Conservation (phyloP, 495 filamentous ascomycete genomes). For the Penicillium goetzii region DNA sequence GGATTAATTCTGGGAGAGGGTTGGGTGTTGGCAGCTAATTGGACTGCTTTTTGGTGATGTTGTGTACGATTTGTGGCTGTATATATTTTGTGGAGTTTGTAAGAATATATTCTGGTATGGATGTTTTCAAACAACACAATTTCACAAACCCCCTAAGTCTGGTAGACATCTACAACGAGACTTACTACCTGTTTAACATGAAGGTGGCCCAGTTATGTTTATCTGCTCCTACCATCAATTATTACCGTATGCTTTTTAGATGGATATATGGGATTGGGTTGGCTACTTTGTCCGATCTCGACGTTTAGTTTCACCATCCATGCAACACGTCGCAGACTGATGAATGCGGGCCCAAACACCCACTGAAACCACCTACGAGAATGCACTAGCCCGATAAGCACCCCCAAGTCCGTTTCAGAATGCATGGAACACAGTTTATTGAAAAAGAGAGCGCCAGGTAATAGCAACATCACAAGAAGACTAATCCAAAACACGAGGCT, state of each 20-base stretch:
- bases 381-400: not conserved
- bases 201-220: too few species aligned
- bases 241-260: too few species aligned
- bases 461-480: not conserved
- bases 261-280: slow-evolving; percentile 30
- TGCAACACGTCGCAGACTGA: slow-evolving; percentile 10
- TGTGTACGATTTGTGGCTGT: not conserved
- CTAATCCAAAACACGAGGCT: not conserved
- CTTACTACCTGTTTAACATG: too few species aligned
- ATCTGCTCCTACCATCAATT: too few species aligned
- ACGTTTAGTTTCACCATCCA: not conserved
- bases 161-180: too few species aligned
- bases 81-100: not conserved
- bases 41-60: not conserved
- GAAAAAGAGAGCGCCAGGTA: not conserved
- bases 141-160: not conserved
- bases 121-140: not conserved
- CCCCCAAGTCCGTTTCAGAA: slow-evolving; percentile 7
- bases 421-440: not conserved
- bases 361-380: slow-evolving; percentile 10
- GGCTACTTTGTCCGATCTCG: slow-evolving; percentile 24
- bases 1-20: not conserved
- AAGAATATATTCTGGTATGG: not conserved
- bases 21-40: not conserved
- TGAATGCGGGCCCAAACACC: slow-evolving; percentile 1